Conservation (phyloP, 495 filamentous ascomycete species). For the Schizothecium vesticola region DNA sequence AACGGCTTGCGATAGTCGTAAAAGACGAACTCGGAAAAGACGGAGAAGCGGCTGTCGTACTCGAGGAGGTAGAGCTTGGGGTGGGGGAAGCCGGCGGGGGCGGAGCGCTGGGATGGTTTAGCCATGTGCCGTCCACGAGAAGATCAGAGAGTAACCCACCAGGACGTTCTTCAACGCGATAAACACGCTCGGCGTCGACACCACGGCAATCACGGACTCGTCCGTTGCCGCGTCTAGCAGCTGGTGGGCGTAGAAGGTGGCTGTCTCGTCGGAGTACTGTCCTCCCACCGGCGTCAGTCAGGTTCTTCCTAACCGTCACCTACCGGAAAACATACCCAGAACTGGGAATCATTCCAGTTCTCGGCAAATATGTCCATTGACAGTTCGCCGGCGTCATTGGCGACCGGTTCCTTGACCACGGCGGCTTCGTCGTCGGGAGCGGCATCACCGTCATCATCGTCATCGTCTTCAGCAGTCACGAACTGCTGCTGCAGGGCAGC, state of each 20-base stretch:
- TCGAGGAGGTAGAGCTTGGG: slow-evolving; percentile 61
- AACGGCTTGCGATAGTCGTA: slow-evolving; percentile 69
- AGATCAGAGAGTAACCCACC: slow-evolving; percentile 34
- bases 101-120: slow-evolving; percentile 20
- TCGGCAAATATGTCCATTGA: slow-evolving; percentile 71
- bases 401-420: slow-evolving; percentile 23
- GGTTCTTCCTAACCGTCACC: too few relatives aligned
- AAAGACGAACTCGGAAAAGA: slow-evolving; percentile 63
- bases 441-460: background rate
- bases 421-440: slow-evolving; percentile 31
- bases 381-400: slow-evolving; percentile 20
- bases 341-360: slow-evolving; percentile 78
- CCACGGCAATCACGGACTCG: slow-evolving; percentile 55
- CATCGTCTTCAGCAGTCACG: background rate
- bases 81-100: slow-evolving; percentile 28
- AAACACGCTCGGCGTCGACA: slow-evolving; percentile 74
- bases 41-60: slow-evolving; percentile 62
- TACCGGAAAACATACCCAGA: slow-evolving; percentile 52
- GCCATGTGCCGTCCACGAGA: background rate
- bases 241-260: slow-evolving; percentile 53
- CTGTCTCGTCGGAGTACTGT: slow-evolving; percentile 69
- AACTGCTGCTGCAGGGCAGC: slow-evolving; percentile 44
- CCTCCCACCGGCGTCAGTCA: background rate
- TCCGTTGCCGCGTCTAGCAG: slow-evolving; percentile 52
- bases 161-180: slow-evolving; percentile 64